Percentiles rank a stretch among this genome's conserved stretches.
These are phyloP conservation scores for Cutaneotrichosporon spelunceum DNA, from an alignment of 1,284 basidiomycete genomes.

Conservation along the genomic window DNA sequence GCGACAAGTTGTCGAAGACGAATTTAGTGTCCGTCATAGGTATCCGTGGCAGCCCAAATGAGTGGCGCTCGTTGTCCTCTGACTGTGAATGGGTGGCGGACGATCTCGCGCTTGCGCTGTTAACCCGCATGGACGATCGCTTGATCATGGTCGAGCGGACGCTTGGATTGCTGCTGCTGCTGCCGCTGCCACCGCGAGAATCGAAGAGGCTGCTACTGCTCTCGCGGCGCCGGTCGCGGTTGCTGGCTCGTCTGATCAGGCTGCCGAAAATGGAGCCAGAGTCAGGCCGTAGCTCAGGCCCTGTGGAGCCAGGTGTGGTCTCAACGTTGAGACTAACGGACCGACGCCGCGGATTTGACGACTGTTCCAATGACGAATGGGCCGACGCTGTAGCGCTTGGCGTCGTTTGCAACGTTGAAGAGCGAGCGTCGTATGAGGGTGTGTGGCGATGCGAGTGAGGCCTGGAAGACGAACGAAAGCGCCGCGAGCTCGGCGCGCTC, in stretches of 20 bases:
- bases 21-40: constrained; percentile 18
- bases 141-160: not conserved
- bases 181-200: not conserved
- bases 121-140: not conserved
- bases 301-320: not conserved
- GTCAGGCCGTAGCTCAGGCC: constrained; percentile 4
- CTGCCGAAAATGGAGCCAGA: constrained; percentile 8
- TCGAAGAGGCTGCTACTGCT: constrained; percentile 3
- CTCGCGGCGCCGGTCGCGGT: constrained; percentile 8
- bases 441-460: not conserved
- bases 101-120: not conserved
- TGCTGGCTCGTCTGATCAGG: constrained; percentile 3
- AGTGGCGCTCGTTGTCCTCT: constrained; percentile 25
- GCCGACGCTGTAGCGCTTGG: not conserved
- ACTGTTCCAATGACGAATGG: not conserved
- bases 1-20: constrained; percentile 4
- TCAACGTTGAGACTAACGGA: not conserved
- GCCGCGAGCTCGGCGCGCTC: not conserved
- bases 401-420: not conserved
- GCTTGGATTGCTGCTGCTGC: constrained; percentile 1
- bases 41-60: constrained; percentile 44
- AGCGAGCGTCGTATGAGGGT: not conserved
- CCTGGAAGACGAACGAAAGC: not conserved
- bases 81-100: not conserved
- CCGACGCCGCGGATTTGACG: not conserved